Evolutionary conservation across 2,329 filamentous ascomycete species (phyloP).

Genomic region (Leptographium galeiforme): DNA sequence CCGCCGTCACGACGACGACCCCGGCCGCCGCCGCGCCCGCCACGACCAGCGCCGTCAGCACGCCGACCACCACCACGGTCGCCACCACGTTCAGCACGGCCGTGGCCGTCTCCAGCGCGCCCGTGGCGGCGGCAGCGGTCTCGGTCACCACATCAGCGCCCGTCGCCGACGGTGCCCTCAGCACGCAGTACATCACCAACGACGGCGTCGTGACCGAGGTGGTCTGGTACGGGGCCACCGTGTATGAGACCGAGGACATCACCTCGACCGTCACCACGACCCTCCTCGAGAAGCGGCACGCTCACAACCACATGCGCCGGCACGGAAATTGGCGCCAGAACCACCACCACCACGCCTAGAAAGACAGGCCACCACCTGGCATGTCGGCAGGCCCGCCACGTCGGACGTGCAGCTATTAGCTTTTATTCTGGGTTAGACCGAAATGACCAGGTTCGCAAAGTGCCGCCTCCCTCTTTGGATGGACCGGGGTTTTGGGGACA

Average conservation of each 20-base stretch:
- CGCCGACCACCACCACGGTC: constrained; percentile 2
- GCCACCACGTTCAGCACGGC: constrained; percentile 1
- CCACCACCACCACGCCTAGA: not conserved
- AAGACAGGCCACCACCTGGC: too few species aligned
- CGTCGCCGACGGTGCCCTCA: constrained; percentile 21
- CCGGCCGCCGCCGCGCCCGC: not conserved
- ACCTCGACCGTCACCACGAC: constrained; percentile 27
- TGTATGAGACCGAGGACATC: constrained; percentile 32
- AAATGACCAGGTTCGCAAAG: too few species aligned
- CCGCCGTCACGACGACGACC: not conserved
- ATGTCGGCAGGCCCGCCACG: not conserved
- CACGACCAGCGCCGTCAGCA: not conserved
- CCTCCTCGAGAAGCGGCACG: constrained; percentile 17
- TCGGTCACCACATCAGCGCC: constrained; percentile 4
- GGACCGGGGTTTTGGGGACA: too few species aligned
- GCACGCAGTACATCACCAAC: constrained; percentile 39
- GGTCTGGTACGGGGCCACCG: constrained; percentile 40
- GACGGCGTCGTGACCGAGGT: constrained; percentile 40
- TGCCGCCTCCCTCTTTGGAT: too few species aligned
- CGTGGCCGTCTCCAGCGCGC: not conserved
- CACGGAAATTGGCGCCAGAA: constrained; percentile 12
- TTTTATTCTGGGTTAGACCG: too few species aligned
- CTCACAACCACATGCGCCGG: constrained; percentile 24
- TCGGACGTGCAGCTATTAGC: not conserved
- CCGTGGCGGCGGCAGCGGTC: constrained; percentile 8